phyloP scores from a whole-genome alignment of 805 yeast species.

The Metschnikowia picachoensis region DNA sequence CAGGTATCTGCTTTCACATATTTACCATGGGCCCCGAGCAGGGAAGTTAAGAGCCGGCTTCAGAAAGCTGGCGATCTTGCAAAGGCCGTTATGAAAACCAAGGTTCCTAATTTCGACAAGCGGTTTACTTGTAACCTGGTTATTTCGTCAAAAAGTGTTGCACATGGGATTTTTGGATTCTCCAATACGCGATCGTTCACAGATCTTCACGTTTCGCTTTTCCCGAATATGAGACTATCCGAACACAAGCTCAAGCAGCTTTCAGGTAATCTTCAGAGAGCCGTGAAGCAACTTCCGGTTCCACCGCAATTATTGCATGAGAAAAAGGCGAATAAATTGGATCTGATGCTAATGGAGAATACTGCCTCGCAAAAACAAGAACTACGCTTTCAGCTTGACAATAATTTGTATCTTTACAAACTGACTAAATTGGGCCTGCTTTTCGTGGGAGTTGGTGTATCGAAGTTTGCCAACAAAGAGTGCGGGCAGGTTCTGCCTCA shows the following conservation, averaged over 20 bases:
- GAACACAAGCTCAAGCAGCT: not conserved
- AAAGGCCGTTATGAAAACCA: not conserved
- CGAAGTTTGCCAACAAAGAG: constrained; percentile 3
- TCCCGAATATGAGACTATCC: constrained; percentile 13
- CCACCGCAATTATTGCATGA: constrained; percentile 1
- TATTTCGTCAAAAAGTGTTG: constrained; percentile 2
- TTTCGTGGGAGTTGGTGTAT: constrained; percentile 14
- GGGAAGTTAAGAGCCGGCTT: constrained; percentile 1
- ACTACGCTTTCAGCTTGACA: constrained; percentile 2
- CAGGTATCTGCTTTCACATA: constrained; percentile 14
- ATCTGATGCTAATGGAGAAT: constrained; percentile 3
- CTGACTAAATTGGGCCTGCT: constrained; percentile 8
- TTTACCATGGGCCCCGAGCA: constrained; percentile 20
- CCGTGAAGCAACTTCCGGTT: not conserved
- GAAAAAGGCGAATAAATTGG: constrained; percentile 2
- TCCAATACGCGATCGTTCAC: constrained; percentile 9
- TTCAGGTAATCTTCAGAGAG: constrained; percentile 2
- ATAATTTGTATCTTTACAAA: constrained; percentile 3
- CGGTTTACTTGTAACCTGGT: constrained; percentile 7
- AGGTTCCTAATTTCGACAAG: constrained; percentile 3
- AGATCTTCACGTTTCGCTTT: constrained; percentile 18
- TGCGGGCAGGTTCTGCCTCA: not conserved
- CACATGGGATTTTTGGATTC: constrained; percentile 7
- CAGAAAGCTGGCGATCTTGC: constrained; percentile 4
- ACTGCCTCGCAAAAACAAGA: not conserved